Evolutionary conservation across 2,329 filamentous ascomycete species (phyloP), one percentile per base, ranked within the genome.

Genomic region (Lachnum nothofagi): DNA sequence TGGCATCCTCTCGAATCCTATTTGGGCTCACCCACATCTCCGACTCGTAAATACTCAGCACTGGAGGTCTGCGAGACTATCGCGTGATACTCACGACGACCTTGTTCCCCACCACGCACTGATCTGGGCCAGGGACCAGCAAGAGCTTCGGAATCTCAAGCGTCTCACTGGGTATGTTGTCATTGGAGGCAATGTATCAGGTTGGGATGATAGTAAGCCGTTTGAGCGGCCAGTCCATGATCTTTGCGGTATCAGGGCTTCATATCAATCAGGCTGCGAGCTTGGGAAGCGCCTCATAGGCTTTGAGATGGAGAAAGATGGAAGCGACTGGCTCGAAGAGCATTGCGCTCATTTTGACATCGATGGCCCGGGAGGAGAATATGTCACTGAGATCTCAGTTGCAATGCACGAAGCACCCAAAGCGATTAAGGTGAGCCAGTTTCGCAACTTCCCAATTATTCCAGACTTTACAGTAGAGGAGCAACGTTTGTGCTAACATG

Each of bases 311-410:
- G 48, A 42, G 31, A 20, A 46, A 29, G 14, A 12, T 31, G 48
- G 27, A 14, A 29, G 5, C 12, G 48, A 43, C 2, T 41, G 29
- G 20, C 37, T n/a, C 29, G 23, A 38, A 27, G 43, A 50, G 7
- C 33, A 46, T 12, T 46, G 48, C 24, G 37, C 42, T 17, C 29
- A 50, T 14, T 42, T 50, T 47, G 43, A 42, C n/a, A 47, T 50
- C 12, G 44, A 50, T 12, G 48, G 38, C 14, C 24, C 22, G 1
- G 48, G 23, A n/a, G 48, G 48, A 4, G 48, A 50, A 35, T 34
- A 42, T 22, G 45, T 50, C 5, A 42, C 33, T 12, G 44, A 47
- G 24, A 19, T 50, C 10, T 42, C 34, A 2, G 8, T 38, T 19
- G 29, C 27, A 12, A 25, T 23, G 37, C 14, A 29, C 6, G 16